Evolutionary conservation across 306 rosid species (phyloP), one percentile per base, ranked within the genome.

Genomic region (Lupinus albus): DNA sequence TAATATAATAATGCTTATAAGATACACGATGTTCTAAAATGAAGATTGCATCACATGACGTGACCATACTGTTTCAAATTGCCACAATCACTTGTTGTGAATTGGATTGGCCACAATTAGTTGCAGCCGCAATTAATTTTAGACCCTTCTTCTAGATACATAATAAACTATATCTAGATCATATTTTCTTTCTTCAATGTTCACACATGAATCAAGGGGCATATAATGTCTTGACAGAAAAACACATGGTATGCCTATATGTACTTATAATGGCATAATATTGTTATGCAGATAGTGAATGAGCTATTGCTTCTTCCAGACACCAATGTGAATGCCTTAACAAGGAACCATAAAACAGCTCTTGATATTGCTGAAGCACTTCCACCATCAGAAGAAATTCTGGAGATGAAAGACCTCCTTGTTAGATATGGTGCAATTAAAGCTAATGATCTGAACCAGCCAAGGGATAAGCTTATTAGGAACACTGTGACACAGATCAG

Each of bases 291-390:
- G 96, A 89, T 86, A 77, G 86, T 89, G 80, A 84, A 79, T 67
- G 87, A 75, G 62, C 54, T 86, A 61, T 65, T 89, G 55, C 77
- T 18, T 75, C 74, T 33, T 75, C 82, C 70, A 8, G 87, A 83
- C 5, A 83, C 81, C 61, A 80, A 87, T 57, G 96, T 84, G 67
- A 89, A 89, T 59, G 86, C 82, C 11, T 38, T 89, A 65, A 79
- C 89, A 65, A 83, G 91, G 71, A 89, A 89, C 61, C 84, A 61
- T 11, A 87, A 83, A 85, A 89, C 96, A 53, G 64, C 89, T 61
- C 79, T 83, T 32, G 96, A 85, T 71, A 77, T 89, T 70, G 89
- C 81, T 4, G 84, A 84, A 79, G 87, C 83, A 61, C 87, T 89
- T 9, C 71, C 76, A 28, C 59, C 80, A 11, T 86, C 87, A 0